A percentile compares a stretch with the other conserved stretches of the same genome.
Conservation (phyloP, 2,329 filamentous ascomycete species). For the Xylaria sp. region DNA sequence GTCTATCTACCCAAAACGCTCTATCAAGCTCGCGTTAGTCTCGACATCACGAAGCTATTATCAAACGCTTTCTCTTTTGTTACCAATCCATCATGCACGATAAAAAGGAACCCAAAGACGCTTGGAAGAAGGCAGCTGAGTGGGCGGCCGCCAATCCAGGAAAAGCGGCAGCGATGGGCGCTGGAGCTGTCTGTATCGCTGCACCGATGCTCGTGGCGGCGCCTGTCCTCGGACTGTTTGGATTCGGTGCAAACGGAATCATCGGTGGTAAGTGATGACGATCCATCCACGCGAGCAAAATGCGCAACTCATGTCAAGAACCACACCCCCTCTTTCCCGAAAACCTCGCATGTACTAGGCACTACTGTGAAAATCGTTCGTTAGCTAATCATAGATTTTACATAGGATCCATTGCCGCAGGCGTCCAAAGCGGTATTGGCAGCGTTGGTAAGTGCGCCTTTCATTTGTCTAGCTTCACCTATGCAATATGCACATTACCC, state of each 20-base stretch:
- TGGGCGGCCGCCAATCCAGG: slow-evolving; percentile 30
- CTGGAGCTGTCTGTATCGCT: slow-evolving; percentile 2
- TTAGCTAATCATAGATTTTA: neutral
- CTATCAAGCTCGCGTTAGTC: no score
- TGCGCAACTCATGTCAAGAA: no score
- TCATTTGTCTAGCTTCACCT: neutral
- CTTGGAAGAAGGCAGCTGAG: neutral
- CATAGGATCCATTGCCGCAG: slow-evolving; percentile 32
- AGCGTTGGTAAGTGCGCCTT: slow-evolving; percentile 23
- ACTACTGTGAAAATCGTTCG: no score
- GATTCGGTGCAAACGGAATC: slow-evolving; percentile 31
- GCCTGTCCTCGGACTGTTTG: slow-evolving; percentile 24
- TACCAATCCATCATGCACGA: no score
- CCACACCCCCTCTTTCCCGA: no score
- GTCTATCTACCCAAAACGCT: no score
- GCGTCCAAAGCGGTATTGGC: slow-evolving; percentile 30
- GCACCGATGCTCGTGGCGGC: slow-evolving; percentile 22
- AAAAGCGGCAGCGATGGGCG: slow-evolving; percentile 14
- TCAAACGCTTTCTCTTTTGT: no score
- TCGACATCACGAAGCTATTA: no score
- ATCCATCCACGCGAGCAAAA: neutral
- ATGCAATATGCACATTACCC: no score
- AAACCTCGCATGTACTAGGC: neutral
- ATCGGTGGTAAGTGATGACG: slow-evolving; percentile 23
- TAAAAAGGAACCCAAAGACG: no score